A percentile compares a stretch with the other conserved stretches of the same genome.
Conservation (phyloP, 1,284 basidiomycete species). For the Sparassis latifolia region DNA sequence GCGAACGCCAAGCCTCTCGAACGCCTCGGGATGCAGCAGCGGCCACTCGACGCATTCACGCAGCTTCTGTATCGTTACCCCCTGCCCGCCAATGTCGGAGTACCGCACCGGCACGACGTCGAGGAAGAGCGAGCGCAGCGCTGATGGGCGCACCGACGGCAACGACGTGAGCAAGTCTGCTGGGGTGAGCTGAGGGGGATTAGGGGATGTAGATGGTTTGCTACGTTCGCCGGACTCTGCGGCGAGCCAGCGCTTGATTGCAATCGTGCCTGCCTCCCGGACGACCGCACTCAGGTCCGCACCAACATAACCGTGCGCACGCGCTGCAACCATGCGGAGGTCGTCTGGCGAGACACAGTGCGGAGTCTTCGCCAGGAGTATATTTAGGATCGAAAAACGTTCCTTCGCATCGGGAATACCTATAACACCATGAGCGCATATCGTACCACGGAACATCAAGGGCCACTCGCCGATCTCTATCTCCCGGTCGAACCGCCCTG, state of each 20-base stretch:
- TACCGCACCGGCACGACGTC: slow-evolving; percentile 83
- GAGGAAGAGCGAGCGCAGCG: slow-evolving; percentile 90
- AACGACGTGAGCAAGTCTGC: slow-evolving; percentile 71
- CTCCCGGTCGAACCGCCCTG: slow-evolving; percentile 94
- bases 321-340: slow-evolving; percentile 62
- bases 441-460: background rate
- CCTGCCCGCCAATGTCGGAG: slow-evolving; percentile 87
- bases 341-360: slow-evolving; percentile 60
- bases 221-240: too few species aligned
- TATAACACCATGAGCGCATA: slow-evolving; percentile 24
- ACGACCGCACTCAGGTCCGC: slow-evolving; percentile 92
- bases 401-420: slow-evolving; percentile 87
- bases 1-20: slow-evolving; percentile 81
- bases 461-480: slow-evolving; percentile 81
- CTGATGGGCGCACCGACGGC: slow-evolving; percentile 82
- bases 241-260: slow-evolving; percentile 79
- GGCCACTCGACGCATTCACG: slow-evolving; percentile 95
- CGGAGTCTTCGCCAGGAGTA: slow-evolving; percentile 78
- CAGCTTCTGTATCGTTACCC: slow-evolving; percentile 73
- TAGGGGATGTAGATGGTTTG: slow-evolving; percentile 7
- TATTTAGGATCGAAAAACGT: slow-evolving; percentile 77
- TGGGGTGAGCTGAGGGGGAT: slow-evolving; percentile 42
- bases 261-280: slow-evolving; percentile 86
- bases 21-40: slow-evolving; percentile 77
- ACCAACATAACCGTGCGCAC: slow-evolving; percentile 95